These are phyloP conservation scores for Tylopilus plumbeoviolaceoides DNA, from an alignment of 768 basidiomycete genomes.

Conservation along the genomic window DNA sequence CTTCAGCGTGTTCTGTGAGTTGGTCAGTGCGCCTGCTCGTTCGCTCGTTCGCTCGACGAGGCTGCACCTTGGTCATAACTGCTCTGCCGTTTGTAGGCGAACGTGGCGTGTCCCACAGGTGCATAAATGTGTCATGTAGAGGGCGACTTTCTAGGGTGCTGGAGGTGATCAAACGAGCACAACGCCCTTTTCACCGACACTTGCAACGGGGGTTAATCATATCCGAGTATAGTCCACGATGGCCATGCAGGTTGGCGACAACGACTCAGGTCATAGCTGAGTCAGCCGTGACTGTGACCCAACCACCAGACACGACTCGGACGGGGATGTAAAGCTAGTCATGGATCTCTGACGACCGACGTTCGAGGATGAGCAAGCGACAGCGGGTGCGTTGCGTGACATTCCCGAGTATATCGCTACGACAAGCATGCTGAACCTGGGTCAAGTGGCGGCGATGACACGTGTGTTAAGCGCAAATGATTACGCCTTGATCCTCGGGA, in stretches of 20 bases:
- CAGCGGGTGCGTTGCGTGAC: constrained; percentile 6
- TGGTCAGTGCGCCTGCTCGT: background rate
- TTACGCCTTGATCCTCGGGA: constrained; percentile 90
- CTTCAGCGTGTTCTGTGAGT: constrained; percentile 54
- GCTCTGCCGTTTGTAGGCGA: constrained; percentile 18
- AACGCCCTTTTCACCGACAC: too few relatives aligned
- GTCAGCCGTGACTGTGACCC: too few relatives aligned
- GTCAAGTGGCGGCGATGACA: constrained; percentile 67
- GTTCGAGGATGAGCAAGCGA: constrained; percentile 44
- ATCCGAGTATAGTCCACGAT: constrained; percentile 5
- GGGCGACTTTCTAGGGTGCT: too few relatives aligned
- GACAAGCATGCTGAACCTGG: constrained; percentile 54
- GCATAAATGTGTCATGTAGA: background rate
- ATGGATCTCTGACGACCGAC: constrained; percentile 74
- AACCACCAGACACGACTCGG: too few relatives aligned
- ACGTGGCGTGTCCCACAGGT: background rate
- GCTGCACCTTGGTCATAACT: constrained; percentile 50
- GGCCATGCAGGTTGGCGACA: too few relatives aligned
- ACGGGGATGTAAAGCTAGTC: constrained; percentile 68
- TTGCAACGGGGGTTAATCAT: constrained; percentile 16
- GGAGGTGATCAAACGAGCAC: too few relatives aligned
- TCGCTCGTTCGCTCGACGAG: background rate
- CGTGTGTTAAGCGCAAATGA: constrained; percentile 78
- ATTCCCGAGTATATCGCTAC: constrained; percentile 30
- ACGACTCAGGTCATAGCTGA: too few relatives aligned